Percentiles rank a stretch among this genome's conserved stretches.
Conservation (phyloP, 306 rosid genomes). For the Dalbergia cochinchinensis region DNA sequence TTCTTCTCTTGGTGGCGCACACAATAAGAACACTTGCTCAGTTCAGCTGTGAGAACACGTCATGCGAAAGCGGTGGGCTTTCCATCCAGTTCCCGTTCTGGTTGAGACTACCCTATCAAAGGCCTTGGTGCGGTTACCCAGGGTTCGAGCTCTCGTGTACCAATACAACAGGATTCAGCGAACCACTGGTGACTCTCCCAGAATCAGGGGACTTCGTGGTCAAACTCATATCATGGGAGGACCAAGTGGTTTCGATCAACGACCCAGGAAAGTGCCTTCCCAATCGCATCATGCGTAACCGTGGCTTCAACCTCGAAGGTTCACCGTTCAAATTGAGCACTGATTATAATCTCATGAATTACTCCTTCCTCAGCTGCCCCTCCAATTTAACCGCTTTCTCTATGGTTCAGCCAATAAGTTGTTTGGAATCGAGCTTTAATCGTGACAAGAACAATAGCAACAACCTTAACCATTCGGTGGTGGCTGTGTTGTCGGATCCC, state of each 20-base stretch:
- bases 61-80: neutral
- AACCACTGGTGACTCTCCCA: constrained; percentile 40
- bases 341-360: neutral
- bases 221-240: neutral
- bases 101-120: neutral
- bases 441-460: neutral
- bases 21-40: neutral
- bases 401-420: neutral
- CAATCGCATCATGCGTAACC: neutral
- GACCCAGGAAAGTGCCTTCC: constrained; percentile 47
- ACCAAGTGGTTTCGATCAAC: constrained; percentile 40
- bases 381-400: constrained; percentile 13
- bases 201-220: constrained; percentile 10
- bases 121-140: constrained; percentile 28
- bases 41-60: neutral
- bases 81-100: constrained; percentile 41
- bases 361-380: constrained; percentile 37
- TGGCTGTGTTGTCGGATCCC: constrained; percentile 25
- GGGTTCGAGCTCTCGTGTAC: constrained; percentile 39
- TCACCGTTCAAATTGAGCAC: constrained; percentile 34
- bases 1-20: neutral
- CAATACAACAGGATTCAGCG: neutral
- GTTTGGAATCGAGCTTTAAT: neutral
- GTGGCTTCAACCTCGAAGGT: neutral
- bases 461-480: neutral